Conservation (phyloP, 1,139 yeast genomes). For the Geotrichum klebahnii region DNA sequence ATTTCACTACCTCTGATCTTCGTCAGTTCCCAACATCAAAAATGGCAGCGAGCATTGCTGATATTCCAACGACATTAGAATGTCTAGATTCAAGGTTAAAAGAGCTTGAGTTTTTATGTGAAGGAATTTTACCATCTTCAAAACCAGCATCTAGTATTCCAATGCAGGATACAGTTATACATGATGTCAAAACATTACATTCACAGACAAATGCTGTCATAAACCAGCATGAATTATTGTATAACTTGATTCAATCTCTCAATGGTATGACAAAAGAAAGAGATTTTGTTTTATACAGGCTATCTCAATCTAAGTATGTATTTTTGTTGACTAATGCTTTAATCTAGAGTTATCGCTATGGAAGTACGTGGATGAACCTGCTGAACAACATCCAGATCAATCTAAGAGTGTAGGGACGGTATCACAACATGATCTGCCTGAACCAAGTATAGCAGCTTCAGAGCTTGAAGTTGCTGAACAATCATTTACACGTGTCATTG, state of each 20-base stretch:
- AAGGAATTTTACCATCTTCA: neutral
- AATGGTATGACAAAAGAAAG: neutral
- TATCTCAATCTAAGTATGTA: neutral
- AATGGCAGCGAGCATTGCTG: neutral
- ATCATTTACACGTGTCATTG: neutral
- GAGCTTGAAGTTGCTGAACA: neutral
- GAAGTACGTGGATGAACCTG: slow-evolving; percentile 10
- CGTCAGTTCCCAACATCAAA: neutral
- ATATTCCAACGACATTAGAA: slow-evolving; percentile 3
- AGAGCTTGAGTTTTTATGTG: slow-evolving; percentile 7
- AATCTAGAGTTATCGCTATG: neutral
- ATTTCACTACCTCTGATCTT: neutral
- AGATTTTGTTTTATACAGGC: neutral
- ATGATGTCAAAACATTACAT: neutral
- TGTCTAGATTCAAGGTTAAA: neutral
- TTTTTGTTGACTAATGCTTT: neutral
- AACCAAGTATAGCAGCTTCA: neutral
- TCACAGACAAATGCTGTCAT: neutral
- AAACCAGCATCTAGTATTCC: neutral
- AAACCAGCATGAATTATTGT: neutral
- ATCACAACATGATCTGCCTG: neutral
- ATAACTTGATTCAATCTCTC: neutral
- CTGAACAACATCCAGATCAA: slow-evolving; percentile 5
- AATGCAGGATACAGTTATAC: slow-evolving; percentile 2
- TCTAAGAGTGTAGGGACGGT: slow-evolving; percentile 4